These are phyloP conservation scores for Talaromyces sp. DNA, from an alignment of 2,329 filamentous ascomycete genomes.

Conservation along the genomic window DNA sequence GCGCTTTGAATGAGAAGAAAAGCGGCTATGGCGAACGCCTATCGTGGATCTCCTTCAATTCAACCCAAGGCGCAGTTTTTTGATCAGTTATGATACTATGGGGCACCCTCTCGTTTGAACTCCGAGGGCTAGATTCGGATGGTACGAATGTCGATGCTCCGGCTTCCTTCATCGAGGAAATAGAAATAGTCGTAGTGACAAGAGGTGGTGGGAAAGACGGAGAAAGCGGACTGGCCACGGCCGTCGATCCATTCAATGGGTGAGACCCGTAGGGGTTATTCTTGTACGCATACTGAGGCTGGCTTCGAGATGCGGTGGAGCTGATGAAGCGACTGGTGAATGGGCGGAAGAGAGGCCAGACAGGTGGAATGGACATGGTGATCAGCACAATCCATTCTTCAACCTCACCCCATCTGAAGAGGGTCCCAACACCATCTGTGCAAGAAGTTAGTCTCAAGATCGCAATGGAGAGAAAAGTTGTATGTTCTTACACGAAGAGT, in stretches of 20 bases:
- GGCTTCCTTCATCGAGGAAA: constrained; percentile 11
- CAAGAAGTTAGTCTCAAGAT: not conserved
- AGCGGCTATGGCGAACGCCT: not conserved
- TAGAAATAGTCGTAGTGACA: constrained; percentile 19
- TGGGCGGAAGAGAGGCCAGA: constrained; percentile 26
- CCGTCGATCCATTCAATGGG: not conserved
- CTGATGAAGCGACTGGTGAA: constrained; percentile 23
- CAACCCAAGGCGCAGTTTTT: constrained; percentile 9
- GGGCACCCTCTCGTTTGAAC: constrained; percentile 7
- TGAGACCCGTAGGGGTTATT: not conserved
- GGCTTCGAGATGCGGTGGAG: constrained; percentile 3
- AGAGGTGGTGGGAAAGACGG: constrained; percentile 18
- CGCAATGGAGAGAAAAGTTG: not conserved
- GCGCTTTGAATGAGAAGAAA: not conserved
- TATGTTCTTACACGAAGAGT: constrained; percentile 20
- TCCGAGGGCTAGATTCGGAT: constrained; percentile 8
- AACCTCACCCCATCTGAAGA: constrained; percentile 25
- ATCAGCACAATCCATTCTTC: constrained; percentile 29
- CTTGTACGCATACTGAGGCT: constrained; percentile 1
- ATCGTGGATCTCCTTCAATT: constrained; percentile 4
- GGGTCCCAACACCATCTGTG: constrained; percentile 20
- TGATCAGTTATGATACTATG: constrained; percentile 3
- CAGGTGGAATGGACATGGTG: constrained; percentile 27
- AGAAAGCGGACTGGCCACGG: constrained; percentile 11
- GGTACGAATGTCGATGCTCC: constrained; percentile 8